Evolutionary conservation across 176 grass and related monocot species (phyloP).

Genomic region (Microstegium vimineum): DNA sequence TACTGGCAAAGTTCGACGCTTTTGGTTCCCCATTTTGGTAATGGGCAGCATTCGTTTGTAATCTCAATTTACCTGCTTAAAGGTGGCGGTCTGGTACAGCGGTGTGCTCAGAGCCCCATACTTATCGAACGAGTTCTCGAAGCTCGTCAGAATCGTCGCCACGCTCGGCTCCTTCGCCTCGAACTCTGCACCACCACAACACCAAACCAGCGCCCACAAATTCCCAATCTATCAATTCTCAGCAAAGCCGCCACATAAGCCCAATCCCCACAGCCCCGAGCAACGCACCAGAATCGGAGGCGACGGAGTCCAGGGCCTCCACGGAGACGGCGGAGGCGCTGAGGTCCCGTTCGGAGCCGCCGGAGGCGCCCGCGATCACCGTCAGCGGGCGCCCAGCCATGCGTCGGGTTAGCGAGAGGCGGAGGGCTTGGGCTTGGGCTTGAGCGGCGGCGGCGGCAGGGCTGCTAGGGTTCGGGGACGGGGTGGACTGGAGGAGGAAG

Average conservation of each 20-base stretch:
- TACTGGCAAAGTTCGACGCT: background rate
- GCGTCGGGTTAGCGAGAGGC: conserved; percentile 20
- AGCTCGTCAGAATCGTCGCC: conserved; percentile 71
- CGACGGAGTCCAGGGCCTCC: background rate
- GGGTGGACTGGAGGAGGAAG: background rate
- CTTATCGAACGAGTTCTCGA: conserved; percentile 80
- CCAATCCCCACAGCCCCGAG: background rate
- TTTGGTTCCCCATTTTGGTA: background rate
- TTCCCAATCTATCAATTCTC: background rate
- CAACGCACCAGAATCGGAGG: conserved; percentile 32
- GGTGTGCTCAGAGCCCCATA: conserved; percentile 88
- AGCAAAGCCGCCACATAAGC: background rate
- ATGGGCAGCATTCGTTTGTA: background rate
- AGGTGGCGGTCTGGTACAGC: conserved; percentile 96
- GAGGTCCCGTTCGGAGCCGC: conserved; percentile 22
- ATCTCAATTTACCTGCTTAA: conserved; percentile 71
- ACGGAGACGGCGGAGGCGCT: conserved; percentile 15
- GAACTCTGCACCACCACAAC: conserved; percentile 18
- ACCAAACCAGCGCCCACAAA: background rate
- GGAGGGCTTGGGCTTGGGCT: background rate
- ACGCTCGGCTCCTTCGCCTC: conserved; percentile 66
- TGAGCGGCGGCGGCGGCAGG: background rate
- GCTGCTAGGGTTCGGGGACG: background rate
- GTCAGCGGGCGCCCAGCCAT: conserved; percentile 5
- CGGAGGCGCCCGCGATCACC: conserved; percentile 17